Percentiles rank a stretch among this genome's conserved stretches.
Conservation (phyloP, 441 rosid species). For the Omphalea diandra region DNA sequence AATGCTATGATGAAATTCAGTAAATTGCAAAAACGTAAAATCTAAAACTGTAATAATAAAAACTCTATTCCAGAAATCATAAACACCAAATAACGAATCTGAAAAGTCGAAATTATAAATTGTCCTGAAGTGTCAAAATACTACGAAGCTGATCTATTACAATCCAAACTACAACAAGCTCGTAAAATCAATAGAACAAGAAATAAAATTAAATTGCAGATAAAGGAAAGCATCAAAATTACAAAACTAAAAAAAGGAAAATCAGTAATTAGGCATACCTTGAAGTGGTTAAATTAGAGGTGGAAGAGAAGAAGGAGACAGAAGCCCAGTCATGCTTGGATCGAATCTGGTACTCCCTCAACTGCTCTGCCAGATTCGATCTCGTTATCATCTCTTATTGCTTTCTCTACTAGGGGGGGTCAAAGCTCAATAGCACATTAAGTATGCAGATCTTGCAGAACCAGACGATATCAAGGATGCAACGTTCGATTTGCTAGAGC, state of each 20-base stretch:
- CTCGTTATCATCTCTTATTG: slow-evolving; percentile 77
- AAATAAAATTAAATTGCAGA: not conserved
- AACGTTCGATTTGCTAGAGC: slow-evolving; percentile 30
- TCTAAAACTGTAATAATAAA: not conserved
- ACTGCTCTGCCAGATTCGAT: slow-evolving; percentile 92
- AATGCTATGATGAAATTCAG: not conserved
- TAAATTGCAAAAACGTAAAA: not conserved
- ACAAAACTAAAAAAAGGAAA: not conserved
- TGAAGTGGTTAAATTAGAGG: slow-evolving; percentile 60
- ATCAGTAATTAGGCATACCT: slow-evolving; percentile 36
- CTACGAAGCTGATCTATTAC: slow-evolving; percentile 15
- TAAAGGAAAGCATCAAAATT: not conserved
- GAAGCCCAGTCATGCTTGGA: slow-evolving; percentile 98
- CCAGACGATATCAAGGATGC: slow-evolving; percentile 24
- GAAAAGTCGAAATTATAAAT: not conserved
- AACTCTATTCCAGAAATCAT: not conserved
- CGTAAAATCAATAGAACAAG: not conserved
- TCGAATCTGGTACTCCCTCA: slow-evolving; percentile 95
- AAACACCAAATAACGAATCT: not conserved
- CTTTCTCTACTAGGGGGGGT: not conserved
- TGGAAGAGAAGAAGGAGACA: slow-evolving; percentile 80
- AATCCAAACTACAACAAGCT: not conserved
- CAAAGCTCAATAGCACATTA: slow-evolving; percentile 13
- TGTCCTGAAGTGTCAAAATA: slow-evolving; percentile 6
- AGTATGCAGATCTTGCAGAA: slow-evolving; percentile 22